Evolutionary conservation across 2,329 filamentous ascomycete genomes (phyloP), one percentile per base, ranked within the genome.

Genomic region (Berkeleyomyces rouxiae): DNA sequence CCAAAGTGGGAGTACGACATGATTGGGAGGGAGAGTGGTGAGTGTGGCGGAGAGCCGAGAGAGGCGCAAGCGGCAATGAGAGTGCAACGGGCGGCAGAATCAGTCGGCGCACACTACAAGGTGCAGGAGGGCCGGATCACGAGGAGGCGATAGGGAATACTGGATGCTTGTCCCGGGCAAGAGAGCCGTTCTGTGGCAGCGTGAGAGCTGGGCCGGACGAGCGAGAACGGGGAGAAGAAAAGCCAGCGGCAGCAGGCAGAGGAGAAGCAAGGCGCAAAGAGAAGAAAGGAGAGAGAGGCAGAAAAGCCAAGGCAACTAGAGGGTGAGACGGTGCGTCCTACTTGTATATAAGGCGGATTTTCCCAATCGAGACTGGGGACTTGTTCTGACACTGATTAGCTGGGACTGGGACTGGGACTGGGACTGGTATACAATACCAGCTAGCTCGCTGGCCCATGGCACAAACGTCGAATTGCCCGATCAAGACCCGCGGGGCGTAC

Each of bases 1-100:
- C 83, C 83, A 67, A 80, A 73, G 73, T 80, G 80, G 61, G 77
- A 73, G 71, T 85, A 84, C 65, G 81, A 82, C 81, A 84, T 84
- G 71, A 64, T 58, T 33, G 46, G 31, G 47, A 44, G 33, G 39
- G n/a, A n/a, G 40, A 59, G 11, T 31, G 16, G 39, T 53, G 7
- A 16, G 1, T 31, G 37, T 10, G 6, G 4, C 4, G 44, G 13
- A 11, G 37, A 36, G 7, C 16, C 23, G 13, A 39, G 13, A 39
- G 36, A 55, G 49, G 37, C 4, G 11, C n/a, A 37, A 4, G 33
- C n/a, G 51, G 13, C 13, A 16, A 7, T 37, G 33, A 5, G 51
- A 37, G 11, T n/a, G 10, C 13, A n/a, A 16, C n/a, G 5, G 7
- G 16, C 33, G 33, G 51, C 10, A 46, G 7, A n/a, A 55, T 13